phyloP scores from a whole-genome alignment of 1,284 basidiomycete genomes.

The Cutaneotrichosporon curvatum region DNA sequence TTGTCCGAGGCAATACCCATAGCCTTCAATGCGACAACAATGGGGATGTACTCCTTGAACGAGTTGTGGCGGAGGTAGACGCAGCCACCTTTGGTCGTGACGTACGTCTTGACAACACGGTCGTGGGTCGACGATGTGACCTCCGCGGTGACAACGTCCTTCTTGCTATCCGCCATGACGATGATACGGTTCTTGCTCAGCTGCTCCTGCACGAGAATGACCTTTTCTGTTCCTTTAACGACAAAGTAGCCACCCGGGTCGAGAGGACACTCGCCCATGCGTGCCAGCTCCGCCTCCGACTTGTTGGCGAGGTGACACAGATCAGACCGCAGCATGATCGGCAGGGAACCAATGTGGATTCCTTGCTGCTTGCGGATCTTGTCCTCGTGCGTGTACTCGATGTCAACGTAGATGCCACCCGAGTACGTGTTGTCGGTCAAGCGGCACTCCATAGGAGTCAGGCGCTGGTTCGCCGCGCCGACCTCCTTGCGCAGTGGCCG shows the following conservation, averaged over 20 bases:
- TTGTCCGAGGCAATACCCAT: slow-evolving; percentile 96
- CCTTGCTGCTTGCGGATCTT: slow-evolving; percentile 76
- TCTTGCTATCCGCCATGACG: slow-evolving; percentile 86
- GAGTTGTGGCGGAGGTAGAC: slow-evolving; percentile 98
- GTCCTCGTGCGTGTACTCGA: slow-evolving; percentile 91
- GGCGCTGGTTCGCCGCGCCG: slow-evolving; percentile 54
- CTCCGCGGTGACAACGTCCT: slow-evolving; percentile 88
- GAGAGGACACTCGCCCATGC: slow-evolving; percentile 92
- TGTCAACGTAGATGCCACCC: slow-evolving; percentile 88
- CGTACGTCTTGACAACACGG: slow-evolving; percentile 97
- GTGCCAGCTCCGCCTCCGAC: slow-evolving; percentile 72
- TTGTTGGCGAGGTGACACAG: slow-evolving; percentile 82
- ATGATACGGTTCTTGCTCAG: slow-evolving; percentile 99
- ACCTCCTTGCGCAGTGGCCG: slow-evolving; percentile 83
- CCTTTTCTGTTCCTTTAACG: slow-evolving; percentile 98
- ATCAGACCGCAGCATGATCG: slow-evolving; percentile 95
- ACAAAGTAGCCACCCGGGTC: slow-evolving; percentile 99
- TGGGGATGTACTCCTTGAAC: slow-evolving; percentile 93
- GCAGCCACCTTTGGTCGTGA: slow-evolving; percentile 85
- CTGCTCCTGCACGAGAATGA: slow-evolving; percentile 98
- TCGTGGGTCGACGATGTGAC: slow-evolving; percentile 99
- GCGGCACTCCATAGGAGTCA: slow-evolving; percentile 97
- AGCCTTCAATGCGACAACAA: slow-evolving; percentile 92
- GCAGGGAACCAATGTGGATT: slow-evolving; percentile 83
- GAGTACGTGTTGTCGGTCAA: slow-evolving; percentile 93